These are phyloP conservation scores for Diplotaxis tenuifolia DNA, from an alignment of 345 rosid genomes.

Conservation along the genomic window DNA sequence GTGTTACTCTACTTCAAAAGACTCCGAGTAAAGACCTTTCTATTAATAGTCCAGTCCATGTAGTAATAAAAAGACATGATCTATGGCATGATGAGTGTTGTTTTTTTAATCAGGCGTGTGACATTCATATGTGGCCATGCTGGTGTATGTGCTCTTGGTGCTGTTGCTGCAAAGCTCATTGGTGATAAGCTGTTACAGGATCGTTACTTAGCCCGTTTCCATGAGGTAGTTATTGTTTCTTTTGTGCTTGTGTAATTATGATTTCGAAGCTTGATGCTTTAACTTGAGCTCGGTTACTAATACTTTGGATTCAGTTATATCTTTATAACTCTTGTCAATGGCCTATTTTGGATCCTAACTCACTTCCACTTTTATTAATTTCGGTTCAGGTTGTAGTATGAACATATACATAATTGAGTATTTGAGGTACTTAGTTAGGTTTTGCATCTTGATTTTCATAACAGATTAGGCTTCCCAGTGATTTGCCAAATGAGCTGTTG, in stretches of 20 bases:
- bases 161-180: constrained; percentile 53
- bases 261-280: not conserved
- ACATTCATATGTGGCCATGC: constrained; percentile 63
- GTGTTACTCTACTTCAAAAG: constrained; percentile 52
- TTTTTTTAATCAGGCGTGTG: constrained; percentile 40
- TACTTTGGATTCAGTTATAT: too few species aligned
- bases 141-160: constrained; percentile 74
- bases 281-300: too few species aligned
- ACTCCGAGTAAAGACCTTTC: constrained; percentile 43
- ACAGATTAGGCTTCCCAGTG: constrained; percentile 56
- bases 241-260: not conserved
- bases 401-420: too few species aligned
- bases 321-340: too few species aligned
- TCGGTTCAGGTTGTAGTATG: too few species aligned
- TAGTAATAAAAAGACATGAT: not conserved
- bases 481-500: constrained; percentile 52
- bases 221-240: constrained; percentile 37
- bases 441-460: not conserved
- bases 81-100: not conserved
- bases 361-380: too few species aligned
- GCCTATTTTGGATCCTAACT: too few species aligned
- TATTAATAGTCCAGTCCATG: not conserved
- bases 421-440: too few species aligned
- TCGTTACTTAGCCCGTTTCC: constrained; percentile 45
- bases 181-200: constrained; percentile 40